These are phyloP conservation scores for Geotrichum armillariae DNA, from an alignment of 1,139 yeast genomes.

Conservation along the genomic window DNA sequence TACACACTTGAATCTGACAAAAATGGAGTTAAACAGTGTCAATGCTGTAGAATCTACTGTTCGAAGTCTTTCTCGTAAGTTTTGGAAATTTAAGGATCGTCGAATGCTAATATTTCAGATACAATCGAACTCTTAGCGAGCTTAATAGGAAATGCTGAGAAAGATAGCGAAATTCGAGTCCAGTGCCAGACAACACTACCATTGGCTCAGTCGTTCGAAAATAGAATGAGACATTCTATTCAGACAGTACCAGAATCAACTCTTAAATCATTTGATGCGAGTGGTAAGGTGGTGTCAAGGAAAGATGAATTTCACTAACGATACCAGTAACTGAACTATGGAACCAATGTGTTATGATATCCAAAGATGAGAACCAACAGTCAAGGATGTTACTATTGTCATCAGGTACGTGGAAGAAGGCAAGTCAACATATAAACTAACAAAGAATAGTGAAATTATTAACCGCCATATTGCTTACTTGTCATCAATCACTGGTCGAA, in stretches of 20 bases:
- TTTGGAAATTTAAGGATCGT: neutral
- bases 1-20: neutral
- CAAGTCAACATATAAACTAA: neutral
- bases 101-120: constrained; percentile 7
- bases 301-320: neutral
- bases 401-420: neutral
- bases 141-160: constrained; percentile 7
- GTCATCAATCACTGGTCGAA: constrained; percentile 19
- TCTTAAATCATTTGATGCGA: constrained; percentile 18
- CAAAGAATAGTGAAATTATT: constrained; percentile 17
- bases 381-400: neutral
- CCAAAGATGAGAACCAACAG: constrained; percentile 17
- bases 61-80: constrained; percentile 17
- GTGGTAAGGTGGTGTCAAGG: constrained; percentile 5
- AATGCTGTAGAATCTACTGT: constrained; percentile 15
- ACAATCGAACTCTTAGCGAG: constrained; percentile 8
- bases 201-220: constrained; percentile 22
- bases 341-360: constrained; percentile 18
- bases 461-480: constrained; percentile 15
- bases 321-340: constrained; percentile 11
- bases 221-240: constrained; percentile 12
- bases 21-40: constrained; percentile 9
- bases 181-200: constrained; percentile 23
- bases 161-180: constrained; percentile 14
- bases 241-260: constrained; percentile 1